Conservation (phyloP, 2,329 filamentous ascomycete genomes). For the Verticillium zaregamsianum region DNA sequence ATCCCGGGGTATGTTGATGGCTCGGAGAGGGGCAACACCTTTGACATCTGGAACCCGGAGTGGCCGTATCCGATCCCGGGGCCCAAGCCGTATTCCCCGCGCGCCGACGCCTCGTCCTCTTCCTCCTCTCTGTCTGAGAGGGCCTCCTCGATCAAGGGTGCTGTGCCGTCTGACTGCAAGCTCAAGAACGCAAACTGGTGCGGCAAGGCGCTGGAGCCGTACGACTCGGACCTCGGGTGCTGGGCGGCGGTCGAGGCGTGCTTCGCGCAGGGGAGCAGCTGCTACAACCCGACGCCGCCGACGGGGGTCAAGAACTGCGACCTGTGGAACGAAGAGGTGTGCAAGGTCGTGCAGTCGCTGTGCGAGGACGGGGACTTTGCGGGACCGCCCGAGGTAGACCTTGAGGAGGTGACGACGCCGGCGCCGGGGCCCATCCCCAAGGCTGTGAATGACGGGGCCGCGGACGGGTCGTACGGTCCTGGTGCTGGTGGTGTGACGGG, state of each 20-base stretch:
- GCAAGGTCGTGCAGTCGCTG: slow-evolving; percentile 39
- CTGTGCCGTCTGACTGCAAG: slow-evolving; percentile 52
- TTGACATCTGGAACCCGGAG: slow-evolving; percentile 58
- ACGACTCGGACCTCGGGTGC: slow-evolving; percentile 53
- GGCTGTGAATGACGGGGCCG: slow-evolving; percentile 15
- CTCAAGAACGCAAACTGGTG: slow-evolving; percentile 72
- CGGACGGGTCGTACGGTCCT: neutral
- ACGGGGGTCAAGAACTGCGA: slow-evolving; percentile 57
- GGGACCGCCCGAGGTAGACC: slow-evolving; percentile 42
- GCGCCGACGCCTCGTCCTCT: slow-evolving; percentile 2
- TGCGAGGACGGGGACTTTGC: slow-evolving; percentile 38
- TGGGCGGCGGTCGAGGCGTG: slow-evolving; percentile 53
- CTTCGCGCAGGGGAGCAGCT: slow-evolving; percentile 55
- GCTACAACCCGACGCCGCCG: slow-evolving; percentile 55
- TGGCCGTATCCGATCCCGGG: slow-evolving; percentile 57
- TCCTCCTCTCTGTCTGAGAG: slow-evolving; percentile 7
- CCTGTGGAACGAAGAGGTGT: slow-evolving; percentile 57
- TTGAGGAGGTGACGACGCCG: slow-evolving; percentile 25
- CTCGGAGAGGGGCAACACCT: slow-evolving; percentile 52
- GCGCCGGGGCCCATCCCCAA: slow-evolving; percentile 28
- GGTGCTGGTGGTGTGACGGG: neutral
- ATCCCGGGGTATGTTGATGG: slow-evolving; percentile 64
- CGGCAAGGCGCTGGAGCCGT: slow-evolving; percentile 54
- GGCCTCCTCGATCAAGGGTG: slow-evolving; percentile 32
- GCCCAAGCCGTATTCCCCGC: slow-evolving; percentile 47